These are phyloP conservation scores for Cicer arietinum DNA, from an alignment of 306 rosid genomes.

Conservation along the genomic window DNA sequence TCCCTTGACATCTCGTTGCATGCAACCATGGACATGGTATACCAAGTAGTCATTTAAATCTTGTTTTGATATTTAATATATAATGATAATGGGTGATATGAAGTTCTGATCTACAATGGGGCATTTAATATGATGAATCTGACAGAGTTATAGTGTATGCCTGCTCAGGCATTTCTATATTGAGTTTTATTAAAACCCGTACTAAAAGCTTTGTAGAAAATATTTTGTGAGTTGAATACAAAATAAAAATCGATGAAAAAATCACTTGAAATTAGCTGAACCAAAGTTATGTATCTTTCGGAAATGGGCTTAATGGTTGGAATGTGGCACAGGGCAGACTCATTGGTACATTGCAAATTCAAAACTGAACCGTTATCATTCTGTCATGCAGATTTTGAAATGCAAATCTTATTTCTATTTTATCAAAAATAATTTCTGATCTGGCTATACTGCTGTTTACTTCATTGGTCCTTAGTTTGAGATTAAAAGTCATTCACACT, in stretches of 20 bases:
- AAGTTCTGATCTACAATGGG: conserved; percentile 14
- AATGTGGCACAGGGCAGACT: background rate
- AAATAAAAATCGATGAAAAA: background rate
- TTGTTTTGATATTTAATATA: conserved; percentile 20
- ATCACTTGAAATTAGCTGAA: background rate
- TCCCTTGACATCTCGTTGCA: conserved; percentile 32
- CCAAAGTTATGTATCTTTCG: background rate
- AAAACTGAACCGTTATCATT: background rate
- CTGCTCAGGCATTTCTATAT: conserved; percentile 27
- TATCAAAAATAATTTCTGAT: background rate
- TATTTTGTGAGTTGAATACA: conserved; percentile 4
- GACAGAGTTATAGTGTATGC: background rate
- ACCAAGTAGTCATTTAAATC: conserved; percentile 31
- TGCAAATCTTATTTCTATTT: conserved; percentile 4
- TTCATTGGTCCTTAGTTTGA: conserved; percentile 9
- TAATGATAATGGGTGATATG: conserved; percentile 22
- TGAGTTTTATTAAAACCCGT: background rate
- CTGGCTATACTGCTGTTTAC: background rate
- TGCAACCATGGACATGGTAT: background rate
- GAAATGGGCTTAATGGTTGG: conserved; percentile 2
- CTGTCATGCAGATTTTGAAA: background rate
- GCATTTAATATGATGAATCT: conserved; percentile 11
- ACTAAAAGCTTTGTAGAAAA: conserved; percentile 8
- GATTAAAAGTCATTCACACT: background rate
- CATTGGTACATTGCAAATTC: conserved; percentile 3